A percentile compares a stretch with the other conserved stretches of the same genome.
Evolutionary conservation across 106 monocot species (phyloP).

Genomic region (Dioscorea alata): DNA sequence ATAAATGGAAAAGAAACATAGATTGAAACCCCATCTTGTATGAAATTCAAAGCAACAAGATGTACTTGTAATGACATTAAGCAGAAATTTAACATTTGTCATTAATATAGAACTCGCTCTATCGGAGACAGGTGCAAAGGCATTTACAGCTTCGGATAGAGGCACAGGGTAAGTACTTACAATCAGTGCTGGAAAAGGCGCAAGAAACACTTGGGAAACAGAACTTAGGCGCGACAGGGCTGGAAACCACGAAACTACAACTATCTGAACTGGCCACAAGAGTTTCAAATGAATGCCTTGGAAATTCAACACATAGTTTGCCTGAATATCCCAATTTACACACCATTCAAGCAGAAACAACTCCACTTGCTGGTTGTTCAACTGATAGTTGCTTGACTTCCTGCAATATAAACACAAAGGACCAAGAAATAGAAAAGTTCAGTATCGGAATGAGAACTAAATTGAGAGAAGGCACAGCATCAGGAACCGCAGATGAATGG

Average conservation of each 20-base stretch:
- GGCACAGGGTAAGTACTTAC: slow-evolving; percentile 88
- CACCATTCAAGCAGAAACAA: slow-evolving; percentile 18
- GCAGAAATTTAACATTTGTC: no score
- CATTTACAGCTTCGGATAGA: slow-evolving; percentile 82
- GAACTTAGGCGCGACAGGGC: slow-evolving; percentile 39
- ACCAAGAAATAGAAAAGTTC: slow-evolving; percentile 27
- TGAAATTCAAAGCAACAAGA: no score
- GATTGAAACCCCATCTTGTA: no score
- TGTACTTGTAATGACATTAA: no score
- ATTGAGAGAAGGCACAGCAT: slow-evolving; percentile 6
- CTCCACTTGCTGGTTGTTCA: slow-evolving; percentile 52
- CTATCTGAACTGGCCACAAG: slow-evolving; percentile 67
- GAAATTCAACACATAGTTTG: slow-evolving; percentile 19
- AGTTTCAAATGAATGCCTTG: slow-evolving; percentile 53
- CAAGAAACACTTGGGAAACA: slow-evolving; percentile 75
- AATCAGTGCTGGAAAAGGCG: slow-evolving; percentile 87
- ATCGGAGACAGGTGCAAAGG: slow-evolving; percentile 61
- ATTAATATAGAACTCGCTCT: neutral
- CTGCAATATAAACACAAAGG: slow-evolving; percentile 57
- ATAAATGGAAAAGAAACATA: no score
- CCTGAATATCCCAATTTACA: slow-evolving; percentile 28
- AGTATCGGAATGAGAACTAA: slow-evolving; percentile 21
- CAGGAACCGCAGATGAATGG: slow-evolving; percentile 14
- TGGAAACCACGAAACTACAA: slow-evolving; percentile 64
- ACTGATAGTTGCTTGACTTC: slow-evolving; percentile 84